phyloP scores from a whole-genome alignment of 306 rosid species.

The Fragaria ananassa region DNA sequence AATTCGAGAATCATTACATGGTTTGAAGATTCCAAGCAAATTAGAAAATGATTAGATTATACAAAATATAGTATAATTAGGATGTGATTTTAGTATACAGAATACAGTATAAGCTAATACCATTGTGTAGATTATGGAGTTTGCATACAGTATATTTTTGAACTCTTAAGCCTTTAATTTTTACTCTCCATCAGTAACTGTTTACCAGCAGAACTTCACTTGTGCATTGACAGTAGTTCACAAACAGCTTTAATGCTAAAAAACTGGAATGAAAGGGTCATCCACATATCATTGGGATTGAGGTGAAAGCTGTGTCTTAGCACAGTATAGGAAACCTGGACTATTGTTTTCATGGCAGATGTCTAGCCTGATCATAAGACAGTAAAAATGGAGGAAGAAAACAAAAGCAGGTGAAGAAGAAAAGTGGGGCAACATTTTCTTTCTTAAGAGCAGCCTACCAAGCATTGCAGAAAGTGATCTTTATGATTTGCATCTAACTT shows the following conservation, averaged over 20 bases:
- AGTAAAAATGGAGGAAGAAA: constrained; percentile 10
- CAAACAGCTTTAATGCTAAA: background rate
- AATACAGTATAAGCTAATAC: background rate
- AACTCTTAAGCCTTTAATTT: background rate
- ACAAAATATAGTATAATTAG: background rate
- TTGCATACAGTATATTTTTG: background rate
- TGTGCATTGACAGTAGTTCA: background rate
- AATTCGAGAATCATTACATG: constrained; percentile 14
- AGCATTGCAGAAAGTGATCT: background rate
- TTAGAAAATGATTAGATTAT: background rate
- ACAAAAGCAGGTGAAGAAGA: background rate
- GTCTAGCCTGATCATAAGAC: background rate
- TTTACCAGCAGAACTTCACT: constrained; percentile 1
- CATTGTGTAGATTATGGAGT: background rate
- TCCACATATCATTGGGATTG: constrained; percentile 5
- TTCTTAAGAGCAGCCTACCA: background rate
- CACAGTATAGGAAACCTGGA: constrained; percentile 3
- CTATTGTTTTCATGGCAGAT: background rate
- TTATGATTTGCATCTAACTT: constrained; percentile 51
- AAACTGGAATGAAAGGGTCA: background rate
- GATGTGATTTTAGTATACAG: background rate
- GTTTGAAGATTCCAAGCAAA: constrained; percentile 16
- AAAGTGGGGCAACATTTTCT: constrained; percentile 5
- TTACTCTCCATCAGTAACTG: background rate
- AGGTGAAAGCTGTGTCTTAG: background rate